A percentile compares a stretch with the other conserved stretches of the same genome.
These are phyloP conservation scores for Hyphopichia pseudoburtonii DNA, from an alignment of 1,139 yeast species.

Conservation along the genomic window DNA sequence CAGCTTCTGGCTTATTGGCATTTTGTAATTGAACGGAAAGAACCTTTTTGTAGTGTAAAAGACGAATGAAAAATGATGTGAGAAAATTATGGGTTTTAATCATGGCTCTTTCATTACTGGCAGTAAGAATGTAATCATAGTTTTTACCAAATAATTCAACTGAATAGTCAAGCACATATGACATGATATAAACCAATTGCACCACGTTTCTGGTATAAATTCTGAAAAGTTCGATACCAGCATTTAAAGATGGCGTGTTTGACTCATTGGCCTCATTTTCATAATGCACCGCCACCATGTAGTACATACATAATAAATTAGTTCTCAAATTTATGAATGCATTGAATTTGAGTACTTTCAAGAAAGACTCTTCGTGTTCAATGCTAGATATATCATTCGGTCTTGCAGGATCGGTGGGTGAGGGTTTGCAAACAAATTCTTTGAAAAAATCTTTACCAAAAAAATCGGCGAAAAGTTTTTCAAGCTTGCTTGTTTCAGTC, in stretches of 20 bases:
- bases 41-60: conserved; percentile 38
- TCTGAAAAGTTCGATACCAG: conserved; percentile 47
- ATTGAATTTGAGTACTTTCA: conserved; percentile 38
- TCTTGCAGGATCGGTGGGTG: conserved; percentile 16
- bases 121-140: conserved; percentile 40
- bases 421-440: conserved; percentile 38
- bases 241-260: conserved; percentile 33
- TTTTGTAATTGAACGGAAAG: not conserved
- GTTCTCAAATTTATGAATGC: conserved; percentile 41
- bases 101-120: conserved; percentile 43
- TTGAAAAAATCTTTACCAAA: conserved; percentile 48
- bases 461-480: conserved; percentile 34
- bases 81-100: conserved; percentile 44
- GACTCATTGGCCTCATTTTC: conserved; percentile 34
- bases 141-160: conserved; percentile 44
- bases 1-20: conserved; percentile 1
- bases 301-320: conserved; percentile 45
- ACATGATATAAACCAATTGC: conserved; percentile 46
- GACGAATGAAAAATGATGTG: conserved; percentile 41
- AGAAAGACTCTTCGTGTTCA: conserved; percentile 21
- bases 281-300: conserved; percentile 43
- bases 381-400: conserved; percentile 7
- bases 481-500: conserved; percentile 38
- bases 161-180: conserved; percentile 45
- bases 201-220: conserved; percentile 44